Base-by-base conservation (phyloP, 2,329 filamentous ascomycete genomes). In the Byssoonygena ceratinophila region DNA sequence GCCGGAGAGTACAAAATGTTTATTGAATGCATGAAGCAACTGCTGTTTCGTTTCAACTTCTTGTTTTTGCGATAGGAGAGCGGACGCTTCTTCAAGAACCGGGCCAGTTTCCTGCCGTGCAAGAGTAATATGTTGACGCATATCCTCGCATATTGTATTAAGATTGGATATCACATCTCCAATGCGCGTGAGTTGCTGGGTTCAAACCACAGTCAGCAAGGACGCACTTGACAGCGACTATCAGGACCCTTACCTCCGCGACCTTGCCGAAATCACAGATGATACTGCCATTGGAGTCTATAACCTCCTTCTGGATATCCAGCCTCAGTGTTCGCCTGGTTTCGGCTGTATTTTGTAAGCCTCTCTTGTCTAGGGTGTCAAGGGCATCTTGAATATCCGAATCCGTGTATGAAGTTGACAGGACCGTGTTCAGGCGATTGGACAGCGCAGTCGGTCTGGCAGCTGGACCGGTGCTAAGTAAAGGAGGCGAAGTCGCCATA, bases 321-420 rank as follows among this genome's bases (percentile, higher is more conserved):
- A 94, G 70, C 14, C 90, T 82, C 14, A 97, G 71, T 54, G 87
- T 83, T 4, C 91, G 81, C 48, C 92, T 79, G 2, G 83, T 84
- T 59, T 90, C 85, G 8, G 86, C 77, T 11, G 81, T 87, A 64
- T 94, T 96, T 52, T 77, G 73, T 12, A 89, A 68, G 0, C 77
- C 76, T 32, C 86, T 79, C 46, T 80, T 73, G 68, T 96, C 91
- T 18, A 97, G 73, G 0, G 92, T 80, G 49, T 79, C 75, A 27
- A 98, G 72, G 12, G 89, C 84, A 73, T 94, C 87, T 58, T 88
- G 81, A 60, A 97, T 94, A 59, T 96, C 91, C 4, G 87, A 77
- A 68, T 97, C 92, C 5, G 89, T 85, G 70, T 95, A 96, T 0
- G 91, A 95, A 1, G 88, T 84, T 3, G 92, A 95, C 46, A 97